Evolutionary conservation across 805 yeast genomes (phyloP).

Genomic region (Ascoidea rubescens): DNA sequence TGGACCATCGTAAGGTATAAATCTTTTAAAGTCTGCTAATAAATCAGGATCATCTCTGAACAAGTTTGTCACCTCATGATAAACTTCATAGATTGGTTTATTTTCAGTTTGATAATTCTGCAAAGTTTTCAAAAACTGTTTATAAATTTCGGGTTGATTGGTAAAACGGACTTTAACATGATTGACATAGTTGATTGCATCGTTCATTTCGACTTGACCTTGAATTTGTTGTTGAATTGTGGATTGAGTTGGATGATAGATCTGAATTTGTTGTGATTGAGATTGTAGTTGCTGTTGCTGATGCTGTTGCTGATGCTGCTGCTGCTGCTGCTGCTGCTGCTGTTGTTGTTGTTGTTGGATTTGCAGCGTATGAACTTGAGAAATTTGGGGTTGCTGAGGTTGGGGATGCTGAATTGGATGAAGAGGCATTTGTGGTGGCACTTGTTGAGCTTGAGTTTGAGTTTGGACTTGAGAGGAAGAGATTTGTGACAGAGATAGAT

Average conservation of each 20-base stretch:
- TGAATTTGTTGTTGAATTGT: slow-evolving; percentile 7
- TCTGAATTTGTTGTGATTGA: slow-evolving; percentile 13
- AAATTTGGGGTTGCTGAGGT: background rate
- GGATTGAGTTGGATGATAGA: slow-evolving; percentile 7
- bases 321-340: slow-evolving; percentile 11
- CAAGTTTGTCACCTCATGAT: slow-evolving; percentile 78
- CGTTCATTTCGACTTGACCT: slow-evolving; percentile 71
- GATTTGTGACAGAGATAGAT: background rate
- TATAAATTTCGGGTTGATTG: slow-evolving; percentile 89
- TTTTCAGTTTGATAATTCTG: slow-evolving; percentile 96
- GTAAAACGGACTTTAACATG: slow-evolving; percentile 91
- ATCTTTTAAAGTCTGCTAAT: slow-evolving; percentile 87
- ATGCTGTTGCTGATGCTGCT: slow-evolving; percentile 9
- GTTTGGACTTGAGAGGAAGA: too few relatives aligned
- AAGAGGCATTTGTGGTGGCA: background rate
- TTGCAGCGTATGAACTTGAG: slow-evolving; percentile 16
- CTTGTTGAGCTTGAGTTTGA: background rate
- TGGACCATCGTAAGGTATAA: slow-evolving; percentile 55
- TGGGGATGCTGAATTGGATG: background rate
- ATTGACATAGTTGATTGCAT: slow-evolving; percentile 92
- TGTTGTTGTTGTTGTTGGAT: slow-evolving; percentile 17
- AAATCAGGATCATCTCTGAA: slow-evolving; percentile 92
- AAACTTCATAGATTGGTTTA: slow-evolving; percentile 89
- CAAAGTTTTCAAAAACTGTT: slow-evolving; percentile 83
- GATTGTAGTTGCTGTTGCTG: slow-evolving; percentile 13